Evolutionary conservation across 495 filamentous ascomycete species (phyloP), one percentile per base, ranked within the genome.

Genomic region (Aspergillus coremiiformis): DNA sequence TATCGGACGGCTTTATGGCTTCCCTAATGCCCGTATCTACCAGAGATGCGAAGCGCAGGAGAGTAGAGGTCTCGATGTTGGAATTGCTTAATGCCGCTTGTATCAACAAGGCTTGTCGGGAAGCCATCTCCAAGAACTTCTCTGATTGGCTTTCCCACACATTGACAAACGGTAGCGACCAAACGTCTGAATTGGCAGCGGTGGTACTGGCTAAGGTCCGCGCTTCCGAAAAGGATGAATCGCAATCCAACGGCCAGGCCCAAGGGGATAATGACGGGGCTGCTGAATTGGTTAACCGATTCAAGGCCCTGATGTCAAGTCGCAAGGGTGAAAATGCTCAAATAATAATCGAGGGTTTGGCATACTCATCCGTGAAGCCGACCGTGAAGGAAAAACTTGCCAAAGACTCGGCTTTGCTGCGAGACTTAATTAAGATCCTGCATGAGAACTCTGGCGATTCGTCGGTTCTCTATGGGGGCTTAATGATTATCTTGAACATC

Each of bases 51-150:
- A 90, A 86, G 68, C 86, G 82, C 60, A 76, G 77, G 55, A 85
- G 85, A 48, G 84, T 96, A 35, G 90, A 95, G 68, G 78, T 83
- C 33, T 84, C 89, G 4, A 80, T 87, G 22, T 69, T 97, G 48
- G 87, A 97, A 53, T 83, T 97, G 74, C 72, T 97, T 35, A 93
- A 87, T 67, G 88, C 87, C 10, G 94, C 92, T 15, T 95, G 90
- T 67, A 85, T 94, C 68, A 84, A 90, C 58, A 72, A 78, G 37
- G 66, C 75, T 2, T 96, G 90, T 57, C 83, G 90, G 14, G 84
- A 88, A 54, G 84, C 84, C 14, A 84, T 97, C 46, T 75, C 78
- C 43, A 89, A 86, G 59, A 80, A 92, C 56, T 95, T 90, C 64
- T 73, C 75, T 15, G 82, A 84, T 29, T 96, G 90, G 87, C 73